Evolutionary conservation across 2,329 filamentous ascomycete species (phyloP).

Genomic region (Fusarium pilosicola): DNA sequence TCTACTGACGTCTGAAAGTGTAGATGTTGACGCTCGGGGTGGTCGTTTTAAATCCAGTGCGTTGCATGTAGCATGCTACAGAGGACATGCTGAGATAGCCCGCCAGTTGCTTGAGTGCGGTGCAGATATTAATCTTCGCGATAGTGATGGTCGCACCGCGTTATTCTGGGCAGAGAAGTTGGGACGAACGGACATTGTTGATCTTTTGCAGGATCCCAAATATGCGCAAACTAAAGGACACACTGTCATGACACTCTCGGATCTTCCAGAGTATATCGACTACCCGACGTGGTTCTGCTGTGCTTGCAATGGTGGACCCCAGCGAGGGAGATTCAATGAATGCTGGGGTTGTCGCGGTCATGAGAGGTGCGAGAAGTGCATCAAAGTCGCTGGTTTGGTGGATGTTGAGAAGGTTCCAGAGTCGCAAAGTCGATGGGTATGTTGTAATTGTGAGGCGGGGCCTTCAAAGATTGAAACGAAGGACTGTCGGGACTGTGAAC

Average conservation of each 20-base stretch:
- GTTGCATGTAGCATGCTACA: neutral
- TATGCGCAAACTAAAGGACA: neutral
- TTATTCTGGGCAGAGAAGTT: neutral
- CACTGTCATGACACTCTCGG: neutral
- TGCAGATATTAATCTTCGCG: neutral
- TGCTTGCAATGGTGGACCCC: neutral
- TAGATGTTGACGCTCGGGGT: neutral
- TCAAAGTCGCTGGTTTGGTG: neutral
- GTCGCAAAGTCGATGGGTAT: neutral
- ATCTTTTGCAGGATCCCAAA: neutral
- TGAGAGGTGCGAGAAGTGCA: neutral
- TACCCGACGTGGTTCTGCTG: neutral
- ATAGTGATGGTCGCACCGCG: neutral
- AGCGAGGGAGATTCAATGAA: neutral
- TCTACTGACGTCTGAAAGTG: rapidly evolving
- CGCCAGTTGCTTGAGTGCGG: neutral
- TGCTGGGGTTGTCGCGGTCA: neutral
- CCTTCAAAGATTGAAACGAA: neutral
- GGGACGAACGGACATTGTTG: neutral
- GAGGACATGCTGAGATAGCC: neutral
- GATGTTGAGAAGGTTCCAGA: neutral
- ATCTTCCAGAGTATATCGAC: neutral
- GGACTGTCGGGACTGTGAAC: neutral
- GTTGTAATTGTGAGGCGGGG: neutral
- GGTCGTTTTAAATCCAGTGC: neutral